Evolutionary conservation across 176 grass and related monocot species (phyloP).

Genomic region (Neostapfia colusana): DNA sequence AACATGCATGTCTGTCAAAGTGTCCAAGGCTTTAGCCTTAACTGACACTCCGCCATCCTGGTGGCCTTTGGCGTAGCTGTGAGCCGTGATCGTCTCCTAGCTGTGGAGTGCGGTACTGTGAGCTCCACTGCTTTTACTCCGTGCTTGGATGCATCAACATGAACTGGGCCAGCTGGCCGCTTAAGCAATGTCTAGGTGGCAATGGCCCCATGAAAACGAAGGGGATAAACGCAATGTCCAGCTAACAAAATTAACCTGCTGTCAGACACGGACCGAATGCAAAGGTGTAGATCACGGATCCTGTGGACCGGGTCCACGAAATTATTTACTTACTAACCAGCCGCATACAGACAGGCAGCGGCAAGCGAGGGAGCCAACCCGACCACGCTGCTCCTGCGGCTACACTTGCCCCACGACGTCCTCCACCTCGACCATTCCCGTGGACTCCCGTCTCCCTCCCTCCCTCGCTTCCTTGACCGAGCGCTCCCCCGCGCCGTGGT

Average conservation of each 20-base stretch:
- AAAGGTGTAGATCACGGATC: slow-evolving; percentile 28
- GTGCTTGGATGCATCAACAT: not conserved
- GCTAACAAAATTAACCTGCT: not conserved
- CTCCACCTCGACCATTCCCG: slow-evolving; percentile 46
- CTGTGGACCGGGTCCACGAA: slow-evolving; percentile 44
- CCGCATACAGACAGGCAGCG: slow-evolving; percentile 44
- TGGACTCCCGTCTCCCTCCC: slow-evolving; percentile 33
- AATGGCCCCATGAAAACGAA: not conserved
- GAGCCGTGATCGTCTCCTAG: not conserved
- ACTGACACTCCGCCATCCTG: not conserved
- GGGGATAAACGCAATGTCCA: not conserved
- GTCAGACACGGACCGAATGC: slow-evolving; percentile 19
- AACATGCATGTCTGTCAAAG: not conserved
- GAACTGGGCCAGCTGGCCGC: too few relatives aligned
- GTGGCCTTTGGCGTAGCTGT: not conserved
- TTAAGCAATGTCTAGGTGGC: too few relatives aligned
- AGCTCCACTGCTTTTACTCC: too few relatives aligned
- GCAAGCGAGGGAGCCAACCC: slow-evolving; percentile 39
- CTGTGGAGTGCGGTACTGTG: not conserved
- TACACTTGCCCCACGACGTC: slow-evolving; percentile 49
- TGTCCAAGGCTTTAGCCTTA: not conserved
- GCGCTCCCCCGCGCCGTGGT: slow-evolving; percentile 12
- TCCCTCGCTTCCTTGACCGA: not conserved
- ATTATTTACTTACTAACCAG: slow-evolving; percentile 8
- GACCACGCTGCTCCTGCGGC: slow-evolving; percentile 44